These are phyloP conservation scores for Cryomyces minteri DNA, from an alignment of 495 filamentous ascomycete species.

Conservation along the genomic window DNA sequence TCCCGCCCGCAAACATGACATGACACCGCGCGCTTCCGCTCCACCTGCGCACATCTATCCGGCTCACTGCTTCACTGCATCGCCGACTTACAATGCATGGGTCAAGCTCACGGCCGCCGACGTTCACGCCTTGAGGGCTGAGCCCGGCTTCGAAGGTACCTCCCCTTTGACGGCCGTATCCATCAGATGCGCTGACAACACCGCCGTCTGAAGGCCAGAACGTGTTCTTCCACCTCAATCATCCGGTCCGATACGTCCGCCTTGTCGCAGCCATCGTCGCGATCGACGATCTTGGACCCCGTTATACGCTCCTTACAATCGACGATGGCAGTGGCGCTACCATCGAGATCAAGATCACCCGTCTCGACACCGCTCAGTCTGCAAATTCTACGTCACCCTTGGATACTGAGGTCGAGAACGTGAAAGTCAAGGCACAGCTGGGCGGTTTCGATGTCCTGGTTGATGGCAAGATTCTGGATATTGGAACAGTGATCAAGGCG, in stretches of 20 bases:
- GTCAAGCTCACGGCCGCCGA: conserved; percentile 57
- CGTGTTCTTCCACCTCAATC: conserved; percentile 67
- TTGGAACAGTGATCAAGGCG: conserved; percentile 54
- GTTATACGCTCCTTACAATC: conserved; percentile 44
- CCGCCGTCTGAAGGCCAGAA: conserved; percentile 33
- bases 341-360: conserved; percentile 37
- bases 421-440: conserved; percentile 6
- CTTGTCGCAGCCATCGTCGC: conserved; percentile 61
- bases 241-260: conserved; percentile 75
- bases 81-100: conserved; percentile 71
- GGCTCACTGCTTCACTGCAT: conserved; percentile 65
- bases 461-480: conserved; percentile 24
- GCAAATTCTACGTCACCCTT: not conserved
- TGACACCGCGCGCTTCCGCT: conserved; percentile 23
- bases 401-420: conserved; percentile 9
- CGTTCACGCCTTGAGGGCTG: conserved; percentile 38
- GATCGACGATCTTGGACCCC: conserved; percentile 38
- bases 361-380: not conserved
- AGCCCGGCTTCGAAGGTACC: conserved; percentile 49
- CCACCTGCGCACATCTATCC: conserved; percentile 43
- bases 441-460: conserved; percentile 12
- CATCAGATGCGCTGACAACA: too few relatives aligned
- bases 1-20: conserved; percentile 24
- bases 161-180: not conserved
- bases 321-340: conserved; percentile 76